Conservation (phyloP, 345 rosid genomes). For the Populus deltoides region DNA sequence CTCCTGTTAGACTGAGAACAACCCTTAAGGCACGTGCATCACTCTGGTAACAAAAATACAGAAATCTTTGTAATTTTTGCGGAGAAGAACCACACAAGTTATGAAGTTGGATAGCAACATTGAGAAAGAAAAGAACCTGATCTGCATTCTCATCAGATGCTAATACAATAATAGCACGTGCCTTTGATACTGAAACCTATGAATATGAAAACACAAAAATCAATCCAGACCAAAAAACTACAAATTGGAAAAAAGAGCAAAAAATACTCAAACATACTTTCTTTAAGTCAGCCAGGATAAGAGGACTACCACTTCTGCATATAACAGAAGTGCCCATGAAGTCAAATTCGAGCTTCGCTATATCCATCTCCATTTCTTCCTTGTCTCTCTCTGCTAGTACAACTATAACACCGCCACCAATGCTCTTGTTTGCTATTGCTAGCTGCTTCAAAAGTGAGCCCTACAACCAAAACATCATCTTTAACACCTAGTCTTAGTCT, state of each 20-base stretch:
- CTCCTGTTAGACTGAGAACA: constrained; percentile 87
- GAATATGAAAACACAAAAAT: constrained; percentile 7
- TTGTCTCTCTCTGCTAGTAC: constrained; percentile 91
- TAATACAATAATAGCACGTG: constrained; percentile 77
- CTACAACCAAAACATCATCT: constrained; percentile 35
- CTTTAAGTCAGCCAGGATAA: constrained; percentile 81
- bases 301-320: constrained; percentile 93
- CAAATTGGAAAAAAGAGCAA: background rate
- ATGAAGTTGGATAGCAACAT: background rate
- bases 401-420: constrained; percentile 84
- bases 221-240: background rate
- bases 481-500: background rate
- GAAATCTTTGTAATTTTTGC: constrained; percentile 14
- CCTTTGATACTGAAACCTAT: constrained; percentile 88
- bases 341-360: constrained; percentile 80
- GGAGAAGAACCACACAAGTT: constrained; percentile 1
- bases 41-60: constrained; percentile 45
- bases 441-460: constrained; percentile 92
- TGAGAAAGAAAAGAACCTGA: constrained; percentile 54
- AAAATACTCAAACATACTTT: constrained; percentile 41
- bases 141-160: constrained; percentile 94
- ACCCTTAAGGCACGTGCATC: constrained; percentile 93
- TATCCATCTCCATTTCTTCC: constrained; percentile 92
- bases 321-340: constrained; percentile 90
- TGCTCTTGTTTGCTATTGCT: constrained; percentile 88